Base-by-base conservation (phyloP, 2,329 filamentous ascomycete genomes). In the Fusarium austroafricanum region DNA sequence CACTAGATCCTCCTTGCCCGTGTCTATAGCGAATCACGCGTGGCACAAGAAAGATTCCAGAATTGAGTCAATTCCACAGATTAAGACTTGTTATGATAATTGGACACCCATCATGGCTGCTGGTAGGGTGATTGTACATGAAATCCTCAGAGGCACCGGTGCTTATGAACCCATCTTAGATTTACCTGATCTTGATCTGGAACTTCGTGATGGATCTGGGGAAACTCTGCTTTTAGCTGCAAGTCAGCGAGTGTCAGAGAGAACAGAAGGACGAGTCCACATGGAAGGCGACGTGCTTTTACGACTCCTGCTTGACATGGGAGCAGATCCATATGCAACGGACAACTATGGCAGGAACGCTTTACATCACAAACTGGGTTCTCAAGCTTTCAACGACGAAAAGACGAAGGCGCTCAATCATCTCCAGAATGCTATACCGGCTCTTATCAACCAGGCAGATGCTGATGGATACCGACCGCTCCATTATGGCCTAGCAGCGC, bases 271-370 rank as follows among this genome's bases (percentile, higher is more conserved):
- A 26, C 2, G 5, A 33, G 9, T 33, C 17, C 6, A 6, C 6
- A 4, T 9, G 9, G 6, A 21, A 26, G 23, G 20, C 9, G n/a
- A 26, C 14, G 11, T 28, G 18, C 26, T 28, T 55, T 6, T 67
- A 38, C 31, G 10, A 15, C 33, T 23, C 3, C 44, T 72, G 17
- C 45, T 72, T 6, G 38, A 60, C 17, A 59, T 46, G 38, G 70
- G 67, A 20, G 66, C 57, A 9, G 47, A 71, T 47, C 57, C 61
- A 18, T 39, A 20, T 18, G 58, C 50, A 8, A 35, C 51, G 26
- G 67, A 70, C 10, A 50, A 53, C 4, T 29, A 53, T 12, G 64
- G 51, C 10, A 58, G 61, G 45, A 72, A 72, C 14, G 67, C 23
- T 11, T 42, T 68, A 2, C 67, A 72, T 39, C 44, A 67, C 12